A percentile compares a stretch with the other conserved stretches of the same genome.
phyloP scores from a whole-genome alignment of 345 rosid genomes.

The Syzygium oleosum region DNA sequence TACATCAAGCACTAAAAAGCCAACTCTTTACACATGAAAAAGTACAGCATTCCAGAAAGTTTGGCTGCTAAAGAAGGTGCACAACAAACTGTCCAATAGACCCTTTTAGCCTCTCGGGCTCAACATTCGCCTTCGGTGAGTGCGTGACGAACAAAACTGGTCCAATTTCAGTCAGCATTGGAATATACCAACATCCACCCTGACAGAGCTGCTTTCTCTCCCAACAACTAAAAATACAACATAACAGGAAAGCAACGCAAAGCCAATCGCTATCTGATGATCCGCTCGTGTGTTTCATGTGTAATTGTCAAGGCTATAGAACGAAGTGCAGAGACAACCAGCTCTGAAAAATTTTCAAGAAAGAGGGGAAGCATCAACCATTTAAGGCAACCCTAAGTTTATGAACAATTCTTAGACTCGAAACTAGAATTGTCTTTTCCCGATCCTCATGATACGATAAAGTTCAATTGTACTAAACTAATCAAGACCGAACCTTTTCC shows the following conservation, averaged over 20 bases:
- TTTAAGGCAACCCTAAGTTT: not conserved
- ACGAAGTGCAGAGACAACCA: not conserved
- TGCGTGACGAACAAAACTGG: not conserved
- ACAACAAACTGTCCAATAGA: not conserved
- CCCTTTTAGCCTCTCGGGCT: not conserved
- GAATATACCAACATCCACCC: not conserved
- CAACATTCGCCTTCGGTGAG: not conserved
- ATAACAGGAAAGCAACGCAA: not conserved
- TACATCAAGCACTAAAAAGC: not conserved
- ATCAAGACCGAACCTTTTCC: not conserved
- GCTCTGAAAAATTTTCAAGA: not conserved
- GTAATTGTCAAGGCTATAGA: not conserved
- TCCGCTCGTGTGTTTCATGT: not conserved
- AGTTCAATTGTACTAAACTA: not conserved
- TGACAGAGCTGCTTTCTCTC: not conserved
- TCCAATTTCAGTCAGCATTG: not conserved
- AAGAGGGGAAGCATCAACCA: not conserved
- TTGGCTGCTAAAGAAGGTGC: not conserved
- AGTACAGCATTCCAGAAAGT: not conserved
- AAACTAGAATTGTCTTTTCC: not conserved
- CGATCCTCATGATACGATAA: not conserved
- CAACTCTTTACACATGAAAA: not conserved
- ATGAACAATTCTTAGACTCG: not conserved
- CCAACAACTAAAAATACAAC: not conserved
- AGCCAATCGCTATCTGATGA: not conserved